Evolutionary conservation across 1,284 basidiomycete species (phyloP).

Genomic region (Ustilago loliicola): DNA sequence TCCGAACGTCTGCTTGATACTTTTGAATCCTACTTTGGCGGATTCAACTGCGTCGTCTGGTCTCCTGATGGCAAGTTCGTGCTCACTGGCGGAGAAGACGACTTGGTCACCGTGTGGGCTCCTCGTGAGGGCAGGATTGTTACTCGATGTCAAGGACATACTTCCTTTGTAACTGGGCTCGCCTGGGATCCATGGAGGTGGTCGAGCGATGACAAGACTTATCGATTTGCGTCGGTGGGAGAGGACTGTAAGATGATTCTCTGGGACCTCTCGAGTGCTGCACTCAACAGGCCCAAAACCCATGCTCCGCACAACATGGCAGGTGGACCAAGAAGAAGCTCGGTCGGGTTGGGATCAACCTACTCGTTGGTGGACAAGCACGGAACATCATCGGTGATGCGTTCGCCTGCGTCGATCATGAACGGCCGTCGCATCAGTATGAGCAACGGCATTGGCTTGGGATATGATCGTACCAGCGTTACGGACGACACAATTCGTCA

Average conservation of each 20-base stretch:
- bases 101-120: slow-evolving; percentile 79
- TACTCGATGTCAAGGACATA: slow-evolving; percentile 96
- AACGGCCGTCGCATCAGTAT: slow-evolving; percentile 26
- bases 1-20: slow-evolving; percentile 57
- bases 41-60: slow-evolving; percentile 87
- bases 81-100: slow-evolving; percentile 89
- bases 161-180: slow-evolving; percentile 89
- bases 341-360: slow-evolving; percentile 40
- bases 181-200: slow-evolving; percentile 83
- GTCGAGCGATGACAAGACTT: slow-evolving; percentile 73
- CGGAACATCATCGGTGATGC: slow-evolving; percentile 7
- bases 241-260: slow-evolving; percentile 66
- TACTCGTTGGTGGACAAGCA: slow-evolving; percentile 49
- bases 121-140: slow-evolving; percentile 75
- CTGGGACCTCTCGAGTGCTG: slow-evolving; percentile 64
- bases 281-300: slow-evolving; percentile 53
- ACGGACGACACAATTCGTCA: slow-evolving; percentile 77
- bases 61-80: slow-evolving; percentile 94
- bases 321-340: slow-evolving; percentile 20
- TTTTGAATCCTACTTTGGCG: slow-evolving; percentile 67
- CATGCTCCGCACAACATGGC: slow-evolving; percentile 30
- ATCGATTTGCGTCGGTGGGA: slow-evolving; percentile 65
- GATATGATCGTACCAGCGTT: slow-evolving; percentile 2
- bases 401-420: slow-evolving; percentile 24
- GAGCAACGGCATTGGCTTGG: neutral